Evolutionary conservation across 177 flowering plant species (phyloP).

Genomic region (Telopea speciosissima): DNA sequence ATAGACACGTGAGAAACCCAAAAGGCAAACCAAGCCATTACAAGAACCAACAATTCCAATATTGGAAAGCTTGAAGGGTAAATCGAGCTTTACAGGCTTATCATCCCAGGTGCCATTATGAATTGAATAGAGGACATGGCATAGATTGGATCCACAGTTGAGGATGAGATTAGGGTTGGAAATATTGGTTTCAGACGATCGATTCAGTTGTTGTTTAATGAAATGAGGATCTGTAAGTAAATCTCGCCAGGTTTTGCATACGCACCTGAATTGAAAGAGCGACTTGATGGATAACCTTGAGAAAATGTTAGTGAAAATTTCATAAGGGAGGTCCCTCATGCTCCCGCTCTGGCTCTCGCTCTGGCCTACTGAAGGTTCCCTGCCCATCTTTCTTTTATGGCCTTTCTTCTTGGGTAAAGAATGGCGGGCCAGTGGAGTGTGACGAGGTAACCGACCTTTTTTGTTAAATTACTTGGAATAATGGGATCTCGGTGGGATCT

Average conservation of each 20-base stretch:
- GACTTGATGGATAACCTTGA: not conserved
- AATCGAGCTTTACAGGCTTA: not conserved
- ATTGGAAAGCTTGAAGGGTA: not conserved
- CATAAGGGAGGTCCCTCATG: too few species aligned
- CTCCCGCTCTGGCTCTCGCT: too few species aligned
- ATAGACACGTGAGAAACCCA: not conserved
- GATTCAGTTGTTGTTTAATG: not conserved
- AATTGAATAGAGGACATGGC: not conserved
- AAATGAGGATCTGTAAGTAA: not conserved
- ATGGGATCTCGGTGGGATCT: too few species aligned
- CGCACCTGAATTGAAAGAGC: not conserved
- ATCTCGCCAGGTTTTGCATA: not conserved
- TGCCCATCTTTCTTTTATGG: too few species aligned
- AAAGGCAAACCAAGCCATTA: not conserved
- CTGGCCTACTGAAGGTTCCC: too few species aligned
- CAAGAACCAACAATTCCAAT: not conserved
- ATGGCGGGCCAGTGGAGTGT: too few species aligned
- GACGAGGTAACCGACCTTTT: too few species aligned
- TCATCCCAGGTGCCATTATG: not conserved
- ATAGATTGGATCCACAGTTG: too few species aligned
- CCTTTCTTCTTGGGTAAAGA: too few species aligned
- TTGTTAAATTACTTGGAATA: too few species aligned
- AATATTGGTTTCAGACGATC: not conserved
- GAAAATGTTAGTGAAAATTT: too few species aligned
- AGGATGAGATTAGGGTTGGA: too few species aligned